Base-by-base conservation (phyloP, 176 grass and related monocot genomes). In the Bonia amplexicaulis region DNA sequence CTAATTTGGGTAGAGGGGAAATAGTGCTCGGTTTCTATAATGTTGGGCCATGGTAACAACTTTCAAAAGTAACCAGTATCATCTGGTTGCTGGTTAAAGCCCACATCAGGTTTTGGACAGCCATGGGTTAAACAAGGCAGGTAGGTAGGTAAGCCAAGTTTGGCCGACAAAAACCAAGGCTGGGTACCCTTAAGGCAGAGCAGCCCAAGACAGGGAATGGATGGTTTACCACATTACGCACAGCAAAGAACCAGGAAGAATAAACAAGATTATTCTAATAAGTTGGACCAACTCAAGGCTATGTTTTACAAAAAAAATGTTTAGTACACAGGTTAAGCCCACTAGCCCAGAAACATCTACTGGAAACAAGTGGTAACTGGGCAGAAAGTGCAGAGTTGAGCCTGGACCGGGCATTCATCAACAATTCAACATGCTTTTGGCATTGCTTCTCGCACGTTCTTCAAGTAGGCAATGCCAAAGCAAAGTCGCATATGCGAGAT, bases 401-500 rank as follows among this genome's bases (percentile, higher is more conserved):
- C 27, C 29, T 12, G 3, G 13, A 23, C 3, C 20, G 16, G 9
- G 11, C 70, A 53, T 51, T 27, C 61, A 62, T 29, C 8, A 51
- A 67, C 12, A 89, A 76, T 33, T 42, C 29, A 54, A 68, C 47
- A 77, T 10, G 73, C 45, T 76, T 52, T 14, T 31, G 9, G 7
- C 79, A 40, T 42, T 53, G 73, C 9, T 41, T 75, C 20, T 44
- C 62, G 10, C n/a, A 42, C 23, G 11, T 37, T 84, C 64, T 33
- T 11, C 7, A 63, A 35, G 33, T 69, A 89, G 12, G 26, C 55
- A 81, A 85, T 64, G 54, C 19, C 44, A 80, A 80, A 75, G 23
- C 17, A 76, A 71, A 69, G 23, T 69, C 26, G 47, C 48, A 44
- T 15, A 13, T 31, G 59, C 68, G 74, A 55, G 29, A 9, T 45